A percentile compares a stretch with the other conserved stretches of the same genome.
phyloP scores from a whole-genome alignment of 164 flowering plant genomes.

The Buxus sempervirens region DNA sequence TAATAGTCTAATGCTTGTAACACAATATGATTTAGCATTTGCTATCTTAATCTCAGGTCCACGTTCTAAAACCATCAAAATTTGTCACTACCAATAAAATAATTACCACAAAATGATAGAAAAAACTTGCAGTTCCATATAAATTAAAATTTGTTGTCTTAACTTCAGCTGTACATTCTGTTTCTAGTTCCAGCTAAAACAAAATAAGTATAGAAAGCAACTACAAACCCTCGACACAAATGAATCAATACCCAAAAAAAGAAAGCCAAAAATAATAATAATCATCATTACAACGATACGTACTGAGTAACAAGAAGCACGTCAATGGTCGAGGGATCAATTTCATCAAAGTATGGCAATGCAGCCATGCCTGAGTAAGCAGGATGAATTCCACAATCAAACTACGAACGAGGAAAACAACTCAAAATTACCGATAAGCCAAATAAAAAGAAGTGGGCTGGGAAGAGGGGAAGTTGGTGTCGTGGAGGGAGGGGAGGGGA shows the following conservation, averaged over 20 bases:
- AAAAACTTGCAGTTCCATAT: background rate
- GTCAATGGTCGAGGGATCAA: constrained; percentile 88
- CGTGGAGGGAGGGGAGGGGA: too few relatives aligned
- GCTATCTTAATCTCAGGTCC: too few relatives aligned
- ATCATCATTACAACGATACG: constrained; percentile 16
- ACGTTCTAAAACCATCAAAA: background rate
- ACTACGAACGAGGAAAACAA: constrained; percentile 32
- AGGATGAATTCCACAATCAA: constrained; percentile 98
- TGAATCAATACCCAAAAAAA: background rate
- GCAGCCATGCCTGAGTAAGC: constrained; percentile 98
- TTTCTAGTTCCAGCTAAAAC: background rate
- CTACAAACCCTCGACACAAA: too few relatives aligned
- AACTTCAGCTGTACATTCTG: background rate
- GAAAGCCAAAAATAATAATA: background rate
- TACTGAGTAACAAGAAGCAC: constrained; percentile 96
- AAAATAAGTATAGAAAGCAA: too few relatives aligned
- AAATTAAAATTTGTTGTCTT: background rate
- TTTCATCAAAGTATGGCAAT: constrained; percentile 95
- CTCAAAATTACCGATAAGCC: background rate
- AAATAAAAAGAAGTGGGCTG: too few relatives aligned
- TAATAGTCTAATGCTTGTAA: too few relatives aligned
- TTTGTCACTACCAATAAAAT: background rate
- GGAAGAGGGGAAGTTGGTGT: too few relatives aligned
- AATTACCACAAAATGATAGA: too few relatives aligned
- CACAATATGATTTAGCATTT: too few relatives aligned